These are phyloP conservation scores for Umbelopsis sp. DNA, from an alignment of 371 early-diverging fungal species.

Conservation along the genomic window DNA sequence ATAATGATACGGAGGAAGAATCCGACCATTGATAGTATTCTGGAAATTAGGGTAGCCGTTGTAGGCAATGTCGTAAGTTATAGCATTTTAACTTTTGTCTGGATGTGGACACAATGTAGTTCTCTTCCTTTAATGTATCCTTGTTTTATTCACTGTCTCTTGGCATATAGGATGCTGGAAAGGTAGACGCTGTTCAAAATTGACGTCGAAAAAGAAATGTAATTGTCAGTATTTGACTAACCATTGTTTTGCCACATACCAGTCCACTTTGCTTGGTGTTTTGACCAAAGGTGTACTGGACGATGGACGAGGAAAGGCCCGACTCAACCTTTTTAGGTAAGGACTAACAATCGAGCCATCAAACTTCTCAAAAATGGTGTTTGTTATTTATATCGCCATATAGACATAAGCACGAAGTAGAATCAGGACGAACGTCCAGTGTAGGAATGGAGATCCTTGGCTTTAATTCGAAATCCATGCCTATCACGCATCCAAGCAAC, in stretches of 20 bases:
- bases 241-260: constrained; percentile 19
- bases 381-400: background rate
- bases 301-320: constrained; percentile 92
- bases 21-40: constrained; percentile 71
- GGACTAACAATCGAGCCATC: background rate
- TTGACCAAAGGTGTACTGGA: constrained; percentile 88
- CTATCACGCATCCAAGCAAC: constrained; percentile 39
- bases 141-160: too few species aligned
- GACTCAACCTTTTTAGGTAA: constrained; percentile 81
- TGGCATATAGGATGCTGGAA: constrained; percentile 57
- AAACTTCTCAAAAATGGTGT: background rate
- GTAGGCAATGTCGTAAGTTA: constrained; percentile 85
- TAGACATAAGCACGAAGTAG: constrained; percentile 93
- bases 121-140: background rate
- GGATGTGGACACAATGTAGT: background rate
- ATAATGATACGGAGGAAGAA: constrained; percentile 76
- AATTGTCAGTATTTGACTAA: background rate
- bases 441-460: constrained; percentile 91
- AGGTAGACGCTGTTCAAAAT: constrained; percentile 33
- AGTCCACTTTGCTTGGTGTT: constrained; percentile 90
- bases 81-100: background rate
- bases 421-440: constrained; percentile 89
- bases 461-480: constrained; percentile 70
- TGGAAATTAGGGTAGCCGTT: constrained; percentile 89
- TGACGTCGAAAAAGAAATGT: background rate